Evolutionary conservation across 2,329 filamentous ascomycete genomes (phyloP), one percentile per base, ranked within the genome.

Genomic region (Pyrenochaeta sp.): DNA sequence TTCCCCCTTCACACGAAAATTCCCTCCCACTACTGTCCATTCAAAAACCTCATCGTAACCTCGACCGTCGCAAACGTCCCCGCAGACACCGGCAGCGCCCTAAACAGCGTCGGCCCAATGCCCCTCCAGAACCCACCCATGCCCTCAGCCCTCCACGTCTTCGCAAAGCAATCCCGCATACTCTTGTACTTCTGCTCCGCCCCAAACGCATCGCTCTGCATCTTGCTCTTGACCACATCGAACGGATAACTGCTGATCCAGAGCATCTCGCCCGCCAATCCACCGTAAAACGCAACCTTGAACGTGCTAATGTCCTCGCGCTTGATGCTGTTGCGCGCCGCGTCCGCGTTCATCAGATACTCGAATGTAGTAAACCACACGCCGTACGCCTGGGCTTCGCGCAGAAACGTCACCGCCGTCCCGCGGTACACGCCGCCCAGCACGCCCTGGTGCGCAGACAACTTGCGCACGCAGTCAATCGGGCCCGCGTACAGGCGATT

Each of bases 141-240:
- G 1, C 94, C 94, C 74, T 95, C 91, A 5, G 75, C 78, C 48
- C 81, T 81, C 77, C 82, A 96, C 2, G 88, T 95, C 79, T 96
- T 85, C 46, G 79, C 81, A 73, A 97, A 95, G 76, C 90, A 95
- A 74, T 95, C 89, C 37, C 87, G 82, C 93, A 96, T 96, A 42
- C 78, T 86, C 69, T 77, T 83, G 75, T 88, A 99, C 68, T 81
- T 81, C 77, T 86, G 85, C 52, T 81, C 75, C 35, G 71, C 72
- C 2, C 89, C 90, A 68, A 96, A 94, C 0, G 89, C 92, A 74
- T 99, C 94, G 45, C 88, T 96, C 82, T 99, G 94, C 93, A 97
- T 96, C 83, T 96, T 97, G 75, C 90, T 96, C 88, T 99, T 99
- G 74, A 99, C 76, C 19, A 99, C 93, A 74, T 99, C 94, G 55